Evolutionary conservation across 306 rosid genomes (phyloP).

Genomic region (Trichosanthes cucumerina): DNA sequence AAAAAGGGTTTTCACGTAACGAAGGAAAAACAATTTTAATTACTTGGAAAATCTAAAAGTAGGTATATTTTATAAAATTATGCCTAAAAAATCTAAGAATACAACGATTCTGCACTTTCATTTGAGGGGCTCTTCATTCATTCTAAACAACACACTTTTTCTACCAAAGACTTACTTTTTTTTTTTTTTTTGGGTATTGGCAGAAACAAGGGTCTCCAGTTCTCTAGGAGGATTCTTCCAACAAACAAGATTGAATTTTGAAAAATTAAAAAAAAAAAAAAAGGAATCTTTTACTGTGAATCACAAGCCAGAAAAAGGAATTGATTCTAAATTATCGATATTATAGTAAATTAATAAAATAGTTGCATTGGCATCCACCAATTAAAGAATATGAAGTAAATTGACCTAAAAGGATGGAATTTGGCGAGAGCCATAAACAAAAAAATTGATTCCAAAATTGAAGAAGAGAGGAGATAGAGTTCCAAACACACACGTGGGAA

Average conservation of each 20-base stretch:
- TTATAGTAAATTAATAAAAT: neutral
- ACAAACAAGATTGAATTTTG: neutral
- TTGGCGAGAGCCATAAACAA: neutral
- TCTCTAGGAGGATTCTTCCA: conserved; percentile 1
- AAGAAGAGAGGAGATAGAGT: neutral
- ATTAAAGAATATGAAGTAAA: neutral
- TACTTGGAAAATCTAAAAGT: neutral
- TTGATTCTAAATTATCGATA: conserved; percentile 2
- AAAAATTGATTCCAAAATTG: neutral
- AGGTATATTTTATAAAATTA: neutral
- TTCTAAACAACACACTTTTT: neutral
- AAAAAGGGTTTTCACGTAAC: neutral
- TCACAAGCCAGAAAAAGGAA: neutral
- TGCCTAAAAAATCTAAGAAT: neutral
- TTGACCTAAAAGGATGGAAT: neutral
- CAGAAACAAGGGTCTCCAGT: conserved; percentile 4
- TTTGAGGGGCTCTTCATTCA: neutral
- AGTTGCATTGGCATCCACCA: conserved; percentile 2
- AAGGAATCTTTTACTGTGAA: conserved; percentile 10
- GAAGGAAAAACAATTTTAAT: no score
- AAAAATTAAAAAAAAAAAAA: neutral
- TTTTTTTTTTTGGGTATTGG: neutral
- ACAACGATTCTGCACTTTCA: neutral
- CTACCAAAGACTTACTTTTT: neutral
- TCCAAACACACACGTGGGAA: neutral